Evolutionary conservation across 208 protist genomes (phyloP).

Genomic region (Naegleria lovaniensis): DNA sequence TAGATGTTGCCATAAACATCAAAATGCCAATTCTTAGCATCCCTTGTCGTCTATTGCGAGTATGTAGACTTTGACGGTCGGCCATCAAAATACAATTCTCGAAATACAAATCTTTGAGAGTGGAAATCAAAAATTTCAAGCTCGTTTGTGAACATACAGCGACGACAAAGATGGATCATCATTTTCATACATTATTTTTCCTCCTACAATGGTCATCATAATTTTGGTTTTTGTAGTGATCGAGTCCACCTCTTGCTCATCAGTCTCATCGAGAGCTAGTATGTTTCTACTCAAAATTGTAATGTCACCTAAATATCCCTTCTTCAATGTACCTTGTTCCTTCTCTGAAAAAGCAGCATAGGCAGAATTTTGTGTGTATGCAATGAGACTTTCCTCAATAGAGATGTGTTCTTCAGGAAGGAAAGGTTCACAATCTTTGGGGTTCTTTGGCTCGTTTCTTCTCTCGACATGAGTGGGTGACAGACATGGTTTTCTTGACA

Average conservation of each 20-base stretch:
- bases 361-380: constrained; percentile 55
- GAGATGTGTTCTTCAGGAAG: constrained; percentile 50
- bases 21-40: no score
- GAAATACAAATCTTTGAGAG: no score
- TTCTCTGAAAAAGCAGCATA: constrained; percentile 58
- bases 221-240: neutral
- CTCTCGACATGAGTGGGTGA: constrained; percentile 6
- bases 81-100: no score
- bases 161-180: neutral
- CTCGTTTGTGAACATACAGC: neutral
- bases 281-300: constrained; percentile 14
- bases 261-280: neutral
- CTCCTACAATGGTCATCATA: neutral
- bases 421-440: constrained; percentile 53
- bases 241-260: neutral
- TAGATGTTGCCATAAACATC: no score
- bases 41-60: no score
- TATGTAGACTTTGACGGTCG: no score
- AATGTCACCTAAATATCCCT: constrained; percentile 58
- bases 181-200: constrained; percentile 10
- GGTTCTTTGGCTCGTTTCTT: constrained; percentile 6
- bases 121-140: neutral
- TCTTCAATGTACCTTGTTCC: constrained; percentile 52
- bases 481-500: constrained; percentile 54
- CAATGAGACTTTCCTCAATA: constrained; percentile 52